Evolutionary conservation across 1,284 basidiomycete genomes (phyloP).

Genomic region (Malassezia nana): DNA sequence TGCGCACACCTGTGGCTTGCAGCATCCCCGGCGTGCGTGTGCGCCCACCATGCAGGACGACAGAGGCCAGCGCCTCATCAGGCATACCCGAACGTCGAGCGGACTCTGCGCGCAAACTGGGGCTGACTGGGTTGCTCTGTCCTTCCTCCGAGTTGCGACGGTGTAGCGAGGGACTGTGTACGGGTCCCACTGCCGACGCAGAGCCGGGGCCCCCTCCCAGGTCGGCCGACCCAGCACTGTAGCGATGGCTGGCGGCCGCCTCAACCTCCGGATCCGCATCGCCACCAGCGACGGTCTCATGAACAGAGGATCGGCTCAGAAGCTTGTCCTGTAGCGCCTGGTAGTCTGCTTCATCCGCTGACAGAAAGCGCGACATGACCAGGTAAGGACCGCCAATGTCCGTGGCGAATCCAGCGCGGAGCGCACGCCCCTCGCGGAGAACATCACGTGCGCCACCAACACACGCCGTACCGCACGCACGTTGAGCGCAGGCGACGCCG

Average conservation of each 20-base stretch:
- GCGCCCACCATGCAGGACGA: neutral
- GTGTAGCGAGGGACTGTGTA: neutral
- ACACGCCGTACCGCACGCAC: neutral
- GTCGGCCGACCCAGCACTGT: neutral
- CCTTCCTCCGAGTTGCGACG: conserved; percentile 13
- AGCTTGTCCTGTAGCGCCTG: conserved; percentile 38
- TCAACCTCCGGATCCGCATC: neutral
- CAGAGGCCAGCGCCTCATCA: conserved; percentile 10
- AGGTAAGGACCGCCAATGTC: neutral
- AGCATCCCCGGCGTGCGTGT: neutral
- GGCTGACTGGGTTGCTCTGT: neutral
- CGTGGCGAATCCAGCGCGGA: neutral
- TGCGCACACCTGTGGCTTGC: conserved; percentile 22
- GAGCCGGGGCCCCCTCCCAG: neutral
- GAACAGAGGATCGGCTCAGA: conserved; percentile 21
- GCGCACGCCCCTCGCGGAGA: neutral
- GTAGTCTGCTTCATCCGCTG: conserved; percentile 33
- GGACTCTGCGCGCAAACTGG: neutral
- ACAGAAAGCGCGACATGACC: conserved; percentile 44
- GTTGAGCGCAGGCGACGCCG: neutral
- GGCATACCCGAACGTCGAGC: conserved; percentile 5
- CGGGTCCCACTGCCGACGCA: neutral
- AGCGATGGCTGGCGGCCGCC: neutral
- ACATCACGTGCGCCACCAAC: neutral
- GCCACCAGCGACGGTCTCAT: conserved; percentile 3